phyloP scores from a whole-genome alignment of 169 alveolate species.

The Plasmodium sp. region DNA sequence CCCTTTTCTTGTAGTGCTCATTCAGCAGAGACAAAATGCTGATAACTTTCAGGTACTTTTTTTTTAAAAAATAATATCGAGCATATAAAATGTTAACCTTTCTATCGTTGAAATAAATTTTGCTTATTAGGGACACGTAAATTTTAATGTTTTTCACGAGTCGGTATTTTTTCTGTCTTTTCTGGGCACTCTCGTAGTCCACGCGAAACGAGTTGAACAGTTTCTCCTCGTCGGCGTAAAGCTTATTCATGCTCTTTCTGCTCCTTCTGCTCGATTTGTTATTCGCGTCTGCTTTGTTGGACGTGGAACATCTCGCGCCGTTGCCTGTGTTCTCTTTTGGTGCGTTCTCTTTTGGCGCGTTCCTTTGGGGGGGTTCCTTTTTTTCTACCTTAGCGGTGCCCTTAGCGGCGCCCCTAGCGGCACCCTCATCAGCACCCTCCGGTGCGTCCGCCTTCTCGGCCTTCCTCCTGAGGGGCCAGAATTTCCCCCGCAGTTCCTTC shows the following conservation, averaged over 20 bases:
- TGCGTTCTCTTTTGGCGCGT: background rate
- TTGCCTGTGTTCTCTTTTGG: background rate
- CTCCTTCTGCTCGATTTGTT: background rate
- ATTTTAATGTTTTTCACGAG: conserved; percentile 58
- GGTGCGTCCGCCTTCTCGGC: background rate
- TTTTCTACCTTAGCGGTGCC: background rate
- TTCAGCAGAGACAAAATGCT: conserved; percentile 38
- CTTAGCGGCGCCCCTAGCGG: background rate
- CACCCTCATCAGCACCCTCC: background rate
- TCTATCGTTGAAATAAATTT: conserved; percentile 58
- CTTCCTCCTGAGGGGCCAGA: background rate
- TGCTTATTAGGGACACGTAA: conserved; percentile 41
- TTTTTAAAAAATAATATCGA: conserved; percentile 57
- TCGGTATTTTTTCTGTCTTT: conserved; percentile 41
- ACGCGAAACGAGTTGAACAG: conserved; percentile 23
- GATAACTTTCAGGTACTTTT: conserved; percentile 57
- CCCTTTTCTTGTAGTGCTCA: conserved; percentile 39
- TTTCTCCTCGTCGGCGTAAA: conserved; percentile 20
- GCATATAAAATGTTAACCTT: conserved; percentile 69
- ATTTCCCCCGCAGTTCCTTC: background rate
- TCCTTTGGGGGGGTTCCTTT: background rate
- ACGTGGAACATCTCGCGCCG: background rate
- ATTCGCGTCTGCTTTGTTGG: background rate
- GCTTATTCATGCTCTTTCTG: conserved; percentile 10
- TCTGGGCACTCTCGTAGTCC: conserved; percentile 3